Percentiles rank a stretch among this genome's conserved stretches.
Evolutionary conservation across 2,329 filamentous ascomycete species (phyloP).

Genomic region (Colletotrichum sp.): DNA sequence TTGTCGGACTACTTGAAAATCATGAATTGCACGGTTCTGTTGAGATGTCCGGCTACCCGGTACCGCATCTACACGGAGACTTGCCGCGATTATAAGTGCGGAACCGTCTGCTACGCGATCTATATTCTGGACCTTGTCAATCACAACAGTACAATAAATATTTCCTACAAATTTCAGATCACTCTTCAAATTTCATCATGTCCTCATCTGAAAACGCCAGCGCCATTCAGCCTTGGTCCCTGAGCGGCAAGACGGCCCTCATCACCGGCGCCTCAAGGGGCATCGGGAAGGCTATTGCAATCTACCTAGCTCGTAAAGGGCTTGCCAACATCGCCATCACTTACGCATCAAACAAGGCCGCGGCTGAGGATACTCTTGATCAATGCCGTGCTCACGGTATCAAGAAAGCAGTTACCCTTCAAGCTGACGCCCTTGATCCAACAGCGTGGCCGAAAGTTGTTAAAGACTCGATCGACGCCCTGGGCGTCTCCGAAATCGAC

Average conservation of each 20-base stretch:
- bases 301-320: background rate
- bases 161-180: background rate
- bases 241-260: background rate
- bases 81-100: background rate
- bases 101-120: background rate
- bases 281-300: background rate
- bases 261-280: background rate
- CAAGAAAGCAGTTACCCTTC: background rate
- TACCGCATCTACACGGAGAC: background rate
- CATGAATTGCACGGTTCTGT: background rate
- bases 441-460: background rate
- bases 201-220: background rate
- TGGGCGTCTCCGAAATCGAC: background rate
- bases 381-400: background rate
- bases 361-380: background rate
- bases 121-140: background rate
- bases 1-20: background rate
- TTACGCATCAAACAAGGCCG: background rate
- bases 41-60: background rate
- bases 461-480: background rate
- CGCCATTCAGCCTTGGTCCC: background rate
- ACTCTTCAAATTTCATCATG: background rate
- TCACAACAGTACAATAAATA: background rate
- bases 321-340: conserved; percentile 1
- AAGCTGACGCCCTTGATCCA: background rate